Percentiles rank a stretch among this genome's conserved stretches.
These are phyloP conservation scores for Hymenoscyphus infarciens DNA, from an alignment of 2,329 filamentous ascomycete genomes.

Conservation along the genomic window DNA sequence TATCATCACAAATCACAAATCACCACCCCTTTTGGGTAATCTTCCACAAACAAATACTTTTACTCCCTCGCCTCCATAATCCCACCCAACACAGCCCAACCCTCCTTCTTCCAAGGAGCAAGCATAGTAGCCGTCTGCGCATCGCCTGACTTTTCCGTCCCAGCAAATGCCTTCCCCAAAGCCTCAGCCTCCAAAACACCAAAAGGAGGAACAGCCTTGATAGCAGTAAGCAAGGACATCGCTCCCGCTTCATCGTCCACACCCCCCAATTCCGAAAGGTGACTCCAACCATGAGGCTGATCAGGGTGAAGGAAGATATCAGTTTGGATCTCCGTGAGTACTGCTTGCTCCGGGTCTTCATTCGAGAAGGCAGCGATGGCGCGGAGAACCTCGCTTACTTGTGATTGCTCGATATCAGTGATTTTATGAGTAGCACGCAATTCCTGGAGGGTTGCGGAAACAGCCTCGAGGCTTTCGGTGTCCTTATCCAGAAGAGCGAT, in stretches of 20 bases:
- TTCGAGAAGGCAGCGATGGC: slow-evolving; percentile 62
- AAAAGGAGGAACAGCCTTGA: slow-evolving; percentile 67
- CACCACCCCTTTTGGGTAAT: too few species aligned
- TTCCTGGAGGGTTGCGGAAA: slow-evolving; percentile 69
- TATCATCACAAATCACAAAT: neutral
- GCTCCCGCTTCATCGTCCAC: slow-evolving; percentile 55
- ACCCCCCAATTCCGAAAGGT: slow-evolving; percentile 60
- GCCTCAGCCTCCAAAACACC: slow-evolving; percentile 66
- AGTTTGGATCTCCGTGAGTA: slow-evolving; percentile 63
- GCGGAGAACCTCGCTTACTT: slow-evolving; percentile 72
- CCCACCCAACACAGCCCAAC: slow-evolving; percentile 30
- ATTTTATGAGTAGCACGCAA: slow-evolving; percentile 67
- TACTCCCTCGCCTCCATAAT: slow-evolving; percentile 9
- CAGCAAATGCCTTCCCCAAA: slow-evolving; percentile 69
- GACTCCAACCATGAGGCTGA: slow-evolving; percentile 76
- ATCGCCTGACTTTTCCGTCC: slow-evolving; percentile 67
- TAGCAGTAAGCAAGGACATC: slow-evolving; percentile 79
- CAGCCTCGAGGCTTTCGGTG: slow-evolving; percentile 73
- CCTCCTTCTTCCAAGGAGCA: slow-evolving; percentile 65
- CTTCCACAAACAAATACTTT: neutral
- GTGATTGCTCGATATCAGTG: slow-evolving; percentile 58
- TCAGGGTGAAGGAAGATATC: slow-evolving; percentile 80
- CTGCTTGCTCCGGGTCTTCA: slow-evolving; percentile 46
- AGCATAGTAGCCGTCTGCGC: slow-evolving; percentile 74
- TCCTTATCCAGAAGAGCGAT: slow-evolving; percentile 81